Base-by-base conservation (phyloP, 2,329 filamentous ascomycete genomes). In the Colletotrichum paranaense region DNA sequence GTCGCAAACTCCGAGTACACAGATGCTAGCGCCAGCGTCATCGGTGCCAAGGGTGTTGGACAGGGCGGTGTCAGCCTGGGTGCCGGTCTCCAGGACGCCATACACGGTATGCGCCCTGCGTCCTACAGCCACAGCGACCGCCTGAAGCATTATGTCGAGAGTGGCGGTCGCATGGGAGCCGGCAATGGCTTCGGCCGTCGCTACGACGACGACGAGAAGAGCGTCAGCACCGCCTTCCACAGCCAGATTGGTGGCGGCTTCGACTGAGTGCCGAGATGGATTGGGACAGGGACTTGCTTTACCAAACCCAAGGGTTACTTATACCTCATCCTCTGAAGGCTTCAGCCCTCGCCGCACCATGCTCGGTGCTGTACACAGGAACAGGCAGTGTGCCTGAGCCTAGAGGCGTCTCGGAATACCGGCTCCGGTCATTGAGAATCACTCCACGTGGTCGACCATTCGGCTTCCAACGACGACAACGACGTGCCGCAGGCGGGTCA, bases 211-310 rank as follows among this genome's bases (percentile, higher is more conserved):
- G 97, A 98, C 81, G 95, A 97, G 79, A 95, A 97, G 84, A 98
- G 96, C 83, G 91, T 98, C 79, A 98, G 95, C 80, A 98, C 97
- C 65, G 95, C 95, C 62, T 99, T 98, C 85, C 95, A 96, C 74
- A 98, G 95, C 85, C 97, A 98, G 84, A 92, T 98, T 77, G 95
- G 94, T 75, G 86, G 88, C 24, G 87, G 87, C 73, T 89, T 88
- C 76, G 87, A 89, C 79, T 88, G 87, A 88, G 80, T 65, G 75
- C 9, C 62, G 49, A 58, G 60, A 68, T 55, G 64, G 68, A 74
- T 30, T 49, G 62, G 16, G 56, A 75, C 63, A 72, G 46, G 62
- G 63, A 75, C 53, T 74, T 68, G 56, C 60, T 70, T 42, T 70
- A 73, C 42, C 46, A 67, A 64, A 53, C 58, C 62, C 62, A 60